Percentiles rank a stretch among this genome's conserved stretches.
phyloP scores from a whole-genome alignment of 1,284 basidiomycete species.

The Peniophora sp. region DNA sequence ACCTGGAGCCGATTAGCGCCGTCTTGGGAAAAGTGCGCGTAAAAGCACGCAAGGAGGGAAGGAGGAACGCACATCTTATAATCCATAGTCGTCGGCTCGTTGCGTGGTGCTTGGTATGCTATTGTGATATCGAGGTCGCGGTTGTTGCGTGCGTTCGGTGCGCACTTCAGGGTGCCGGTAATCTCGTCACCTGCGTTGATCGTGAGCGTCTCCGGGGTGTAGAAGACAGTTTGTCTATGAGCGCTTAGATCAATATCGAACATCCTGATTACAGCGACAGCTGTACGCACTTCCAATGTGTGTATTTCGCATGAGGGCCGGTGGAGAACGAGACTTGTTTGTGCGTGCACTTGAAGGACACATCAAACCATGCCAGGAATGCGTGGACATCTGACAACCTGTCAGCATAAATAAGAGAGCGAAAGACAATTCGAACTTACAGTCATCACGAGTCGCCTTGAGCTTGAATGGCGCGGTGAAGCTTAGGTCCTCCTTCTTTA shows the following conservation, averaged over 20 bases:
- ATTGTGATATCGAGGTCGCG: constrained; percentile 89
- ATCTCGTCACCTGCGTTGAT: constrained; percentile 66
- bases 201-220: constrained; percentile 75
- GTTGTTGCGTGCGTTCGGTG: constrained; percentile 86
- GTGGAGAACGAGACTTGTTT: constrained; percentile 95
- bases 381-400: constrained; percentile 80
- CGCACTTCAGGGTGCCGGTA: constrained; percentile 64
- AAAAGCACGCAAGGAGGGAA: neutral
- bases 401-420: constrained; percentile 6
- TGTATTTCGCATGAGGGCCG: constrained; percentile 93
- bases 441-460: constrained; percentile 86
- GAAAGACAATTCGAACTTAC: constrained; percentile 37
- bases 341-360: constrained; percentile 93
- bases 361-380: constrained; percentile 99
- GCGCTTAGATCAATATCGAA: constrained; percentile 1
- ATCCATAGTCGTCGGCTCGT: constrained; percentile 34
- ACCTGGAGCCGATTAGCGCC: constrained; percentile 69
- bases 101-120: constrained; percentile 45
- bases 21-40: constrained; percentile 16
- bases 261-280: neutral
- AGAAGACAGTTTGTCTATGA: constrained; percentile 89
- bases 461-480: constrained; percentile 82
- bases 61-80: constrained; percentile 72
- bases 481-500: constrained; percentile 91
- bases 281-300: constrained; percentile 86